Base-by-base conservation (phyloP, 169 alveolate genomes). In the Miamiensis avidus region DNA sequence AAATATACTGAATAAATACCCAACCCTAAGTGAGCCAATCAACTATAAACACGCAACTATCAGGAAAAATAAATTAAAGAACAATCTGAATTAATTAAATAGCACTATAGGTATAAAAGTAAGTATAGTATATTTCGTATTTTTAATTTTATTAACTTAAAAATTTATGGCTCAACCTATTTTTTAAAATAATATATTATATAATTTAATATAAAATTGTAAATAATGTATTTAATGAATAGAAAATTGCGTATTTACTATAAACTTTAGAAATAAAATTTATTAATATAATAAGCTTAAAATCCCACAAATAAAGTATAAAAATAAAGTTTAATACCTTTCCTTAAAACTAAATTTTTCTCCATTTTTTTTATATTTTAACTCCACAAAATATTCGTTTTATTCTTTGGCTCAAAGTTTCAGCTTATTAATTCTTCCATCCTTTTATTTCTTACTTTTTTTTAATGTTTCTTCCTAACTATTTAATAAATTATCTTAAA, bases 11-110 rank as follows among this genome's bases (percentile, higher is more conserved):
- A 91, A 91, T 78, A 89, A 78, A 85, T 91, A 92, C 1, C 97
- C 95, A 27, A 94, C 96, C 84, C 89, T 89, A 31, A 94, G 74
- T 11, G 91, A 84, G 1, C 87, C 91, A 34, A 92, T 84, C 74
- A 94, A 92, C 84, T 94, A 90, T 29, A 95, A 91, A 65, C 92
- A 30, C 25, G 96, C 84, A 65, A 94, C 84, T 29, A 83, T 11
- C 31, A 94, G 86, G 89, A 90, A 94, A 84, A 92, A 92, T 81
- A 90, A 78, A 87, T 94, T 94, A 69, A 92, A 91, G 87, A 91
- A 94, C 78, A 85, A 90, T 76, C 87, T 90, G 74, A 94, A 94
- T 87, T 94, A 87, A 69, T 94, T 90, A 73, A 86, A 92, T 74
- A 94, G 86, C 11, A 94, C 96, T 0, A 85, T 75, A 33, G 96